Evolutionary conservation across 2,329 filamentous ascomycete species (phyloP), one percentile per base, ranked within the genome.

Genomic region (Penicillium oxalicum): DNA sequence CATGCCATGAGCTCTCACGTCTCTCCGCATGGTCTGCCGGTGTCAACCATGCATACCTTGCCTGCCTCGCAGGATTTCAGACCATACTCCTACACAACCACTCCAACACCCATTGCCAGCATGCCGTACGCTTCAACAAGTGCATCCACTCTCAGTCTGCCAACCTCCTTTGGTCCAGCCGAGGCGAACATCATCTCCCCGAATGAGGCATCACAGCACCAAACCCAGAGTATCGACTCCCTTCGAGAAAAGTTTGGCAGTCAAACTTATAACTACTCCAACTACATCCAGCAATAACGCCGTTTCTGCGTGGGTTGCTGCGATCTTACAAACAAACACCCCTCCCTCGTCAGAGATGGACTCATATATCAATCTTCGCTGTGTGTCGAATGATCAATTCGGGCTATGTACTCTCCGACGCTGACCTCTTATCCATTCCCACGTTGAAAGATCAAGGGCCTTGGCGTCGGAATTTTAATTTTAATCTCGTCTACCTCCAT

Each of bases 21-120:
- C 36, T 55, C 60, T 40, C 35, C 54, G 9, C 57, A 60, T 39
- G 61, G 59, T 29, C 52, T 63, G 38, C 60, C 61, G 13, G 58
- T 69, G 33, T 50, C 64, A 1, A 49, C 59, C 4, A 46, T 69
- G 25, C 64, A 67, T 36, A 59, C 61, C 13, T 45, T 62, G n/a
- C 62, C 65, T 4, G 62, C 69, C 29, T 66, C 64, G 1, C 59
- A 63, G 25, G 65, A 68, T 28, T 70, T 70, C 53, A 63, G 67
- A 37, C 51, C 61, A 11, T 67, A 60, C 40, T 47, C 65, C 12
- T 65, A 67, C 41, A 61, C 59, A 18, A 48, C 57, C 33, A 51
- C 64, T 11, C 58, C 65, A 3, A 61, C 57, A 28, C 49, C 61
- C 32, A 61, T 63, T 47, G 60, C 61, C 26, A 52, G 55, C 5